Base-by-base conservation (phyloP, 768 basidiomycete genomes). In the Lentinula boryana region DNA sequence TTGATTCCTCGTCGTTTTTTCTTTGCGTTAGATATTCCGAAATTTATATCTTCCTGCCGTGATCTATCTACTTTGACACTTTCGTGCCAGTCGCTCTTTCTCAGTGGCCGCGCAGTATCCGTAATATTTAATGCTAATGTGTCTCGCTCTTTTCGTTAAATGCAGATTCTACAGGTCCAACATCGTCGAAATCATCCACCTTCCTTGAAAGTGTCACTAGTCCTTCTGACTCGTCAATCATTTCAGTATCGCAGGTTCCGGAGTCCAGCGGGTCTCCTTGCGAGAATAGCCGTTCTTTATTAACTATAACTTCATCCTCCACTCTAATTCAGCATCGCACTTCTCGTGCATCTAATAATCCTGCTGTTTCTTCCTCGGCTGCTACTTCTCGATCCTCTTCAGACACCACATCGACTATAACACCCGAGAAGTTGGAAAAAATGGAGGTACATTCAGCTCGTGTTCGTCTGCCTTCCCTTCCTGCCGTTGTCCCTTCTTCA, bases 31-130 rank as follows among this genome's bases (percentile, higher is more conserved):
- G 55, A 40, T 6, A 41, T 56, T 56, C 13, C 13, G 40, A 40
- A 27, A 31, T 13, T 6, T 23, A 56, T 56, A 40, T 32, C 8
- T 41, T 27, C 23, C 13, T 43, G 55, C 40, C 21, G 55, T 43
- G 55, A 56, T 56, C 23, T 56, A 40, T 54, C 36, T 54, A 40
- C 18, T 35, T 40, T 54, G 53, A 54, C 53, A 38, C n/a, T 18
- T 35, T 40, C 4, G 46, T 23, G 33, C 51, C 21, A 36, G 53
- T 54, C 53, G 53, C 33, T 38, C 35, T 18, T 43, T 56, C 55
- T 41, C 23, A 43, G 55, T 40, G 53, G 33, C 50, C 53, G 53
- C 23, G 53, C 53, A 13, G 15, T 13, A 23, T 54, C 13, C 36
- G 36, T 35, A 38, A 54, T 40, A 43, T 27, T 56, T 15, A 16